Base-by-base conservation (phyloP, 495 filamentous ascomycete genomes). In the Daldinia bambusicola region DNA sequence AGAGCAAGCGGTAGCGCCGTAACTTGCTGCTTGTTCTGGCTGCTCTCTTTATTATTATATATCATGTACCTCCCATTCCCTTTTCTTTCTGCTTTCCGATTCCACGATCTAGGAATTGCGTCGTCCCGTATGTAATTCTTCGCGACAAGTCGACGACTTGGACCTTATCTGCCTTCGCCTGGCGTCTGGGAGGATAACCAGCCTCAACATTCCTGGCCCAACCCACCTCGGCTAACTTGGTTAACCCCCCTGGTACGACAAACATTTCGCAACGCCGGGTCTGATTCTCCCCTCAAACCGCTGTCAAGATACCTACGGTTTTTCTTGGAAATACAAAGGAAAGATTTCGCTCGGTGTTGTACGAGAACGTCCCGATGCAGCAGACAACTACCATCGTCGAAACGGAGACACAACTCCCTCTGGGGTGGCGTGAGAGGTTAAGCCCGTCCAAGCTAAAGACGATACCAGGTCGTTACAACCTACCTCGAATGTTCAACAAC, bases 341-440 rank as follows among this genome's bases (percentile, higher is more conserved):
- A 37, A 40, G n/a, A 57, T 45, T 20, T 40, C 22, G 48, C 52
- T 32, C 58, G 55, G 40, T 31, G 38, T 64, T 16, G 31, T 26
- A 67, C 62, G 50, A 66, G 36, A 53, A 63, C 31, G 62, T 34
- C 43, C 70, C 64, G 64, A 72, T 72, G 70, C 70, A 67, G 70
- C 70, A 72, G 55, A 68, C 64, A 64, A 67, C 63, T 40, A 72
- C 64, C 45, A 48, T 72, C 55, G 60, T 68, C 48, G 70, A 68
- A 68, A 72, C 70, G 60, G 70, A 68, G 61, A 64, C 63, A 50
- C 70, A 64, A 43, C 43, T 72, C 70, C 64, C 64, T 41, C 55
- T 68, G 20, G 70, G 65, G 56, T 72, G 70, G 70, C 70, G 70
- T 20, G 70, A 72, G 64, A 68, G 70, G 70, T 68, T 72, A 55